A percentile compares a stretch with the other conserved stretches of the same genome.
Conservation (phyloP, 1,139 yeast genomes). For the Magnusiomyces suaveolens region DNA sequence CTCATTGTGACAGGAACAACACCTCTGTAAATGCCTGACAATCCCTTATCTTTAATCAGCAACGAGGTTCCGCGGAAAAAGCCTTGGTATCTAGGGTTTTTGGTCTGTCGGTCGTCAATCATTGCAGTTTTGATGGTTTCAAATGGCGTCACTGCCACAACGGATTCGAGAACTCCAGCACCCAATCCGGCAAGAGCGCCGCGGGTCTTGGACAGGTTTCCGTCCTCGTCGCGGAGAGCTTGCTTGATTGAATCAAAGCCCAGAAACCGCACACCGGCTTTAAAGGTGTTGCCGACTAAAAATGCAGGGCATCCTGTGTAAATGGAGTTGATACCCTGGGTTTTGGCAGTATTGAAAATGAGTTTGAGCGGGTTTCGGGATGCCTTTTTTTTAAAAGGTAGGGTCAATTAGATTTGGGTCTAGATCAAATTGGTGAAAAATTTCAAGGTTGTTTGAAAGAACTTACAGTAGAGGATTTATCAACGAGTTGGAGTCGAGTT, state of each 20-base stretch:
- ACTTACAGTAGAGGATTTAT: conserved; percentile 46
- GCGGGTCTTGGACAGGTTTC: conserved; percentile 77
- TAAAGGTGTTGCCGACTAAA: conserved; percentile 89
- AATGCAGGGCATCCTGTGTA: conserved; percentile 98
- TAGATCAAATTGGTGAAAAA: neutral
- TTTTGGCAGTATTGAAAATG: conserved; percentile 60
- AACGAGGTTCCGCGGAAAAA: conserved; percentile 51
- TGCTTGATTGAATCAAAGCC: conserved; percentile 86
- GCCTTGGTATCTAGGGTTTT: conserved; percentile 67
- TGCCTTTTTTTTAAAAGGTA: conserved; percentile 10
- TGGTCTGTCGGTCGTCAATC: conserved; percentile 80
- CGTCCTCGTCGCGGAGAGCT: conserved; percentile 67
- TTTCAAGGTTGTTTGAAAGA: neutral
- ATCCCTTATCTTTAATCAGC: conserved; percentile 66
- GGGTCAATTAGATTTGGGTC: neutral
- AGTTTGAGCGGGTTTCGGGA: conserved; percentile 78
- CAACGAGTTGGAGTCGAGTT: conserved; percentile 79
- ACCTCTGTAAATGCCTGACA: conserved; percentile 79
- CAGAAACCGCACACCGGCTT: conserved; percentile 85
- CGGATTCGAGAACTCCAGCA: conserved; percentile 87
- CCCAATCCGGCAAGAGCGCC: conserved; percentile 95
- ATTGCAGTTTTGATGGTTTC: conserved; percentile 94
- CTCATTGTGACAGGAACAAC: conserved; percentile 86
- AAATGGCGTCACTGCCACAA: conserved; percentile 90
- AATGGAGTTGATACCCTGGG: conserved; percentile 70